Percentiles rank a stretch among this genome's conserved stretches.
phyloP scores from a whole-genome alignment of 202 grass and related monocot genomes.

The Setaria italica region DNA sequence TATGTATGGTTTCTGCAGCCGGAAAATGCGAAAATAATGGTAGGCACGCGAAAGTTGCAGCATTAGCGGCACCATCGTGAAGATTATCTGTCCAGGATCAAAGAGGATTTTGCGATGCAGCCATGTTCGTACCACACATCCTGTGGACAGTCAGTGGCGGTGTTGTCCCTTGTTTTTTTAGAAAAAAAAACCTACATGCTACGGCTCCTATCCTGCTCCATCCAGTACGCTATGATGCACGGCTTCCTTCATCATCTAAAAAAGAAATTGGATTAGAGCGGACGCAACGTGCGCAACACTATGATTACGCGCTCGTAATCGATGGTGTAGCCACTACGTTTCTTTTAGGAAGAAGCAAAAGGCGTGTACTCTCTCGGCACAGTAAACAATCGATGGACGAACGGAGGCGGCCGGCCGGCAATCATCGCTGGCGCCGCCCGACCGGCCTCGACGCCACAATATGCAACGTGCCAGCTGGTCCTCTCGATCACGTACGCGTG shows the following conservation, averaged over 20 bases:
- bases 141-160: not conserved
- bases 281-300: constrained; percentile 24
- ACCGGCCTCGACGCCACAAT: not conserved
- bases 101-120: not conserved
- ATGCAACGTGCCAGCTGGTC: constrained; percentile 14
- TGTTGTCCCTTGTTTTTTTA: not conserved
- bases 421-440: constrained; percentile 23
- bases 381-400: not conserved
- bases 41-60: not conserved
- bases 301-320: constrained; percentile 16
- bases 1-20: not conserved
- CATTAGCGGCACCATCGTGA: too few species aligned
- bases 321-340: not conserved
- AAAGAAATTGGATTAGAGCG: not conserved
- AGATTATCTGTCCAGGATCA: not conserved
- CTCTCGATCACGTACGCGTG: not conserved
- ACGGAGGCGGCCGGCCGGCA: not conserved
- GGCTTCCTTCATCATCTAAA: too few species aligned
- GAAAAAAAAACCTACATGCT: not conserved
- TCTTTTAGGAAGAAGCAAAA: not conserved
- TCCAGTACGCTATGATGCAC: not conserved
- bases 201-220: not conserved
- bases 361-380: not conserved
- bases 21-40: not conserved
- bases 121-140: not conserved